A percentile compares a stretch with the other conserved stretches of the same genome.
These are phyloP conservation scores for Rhinocladiella mackenziei DNA, from an alignment of 2,329 filamentous ascomycete genomes.

Conservation along the genomic window DNA sequence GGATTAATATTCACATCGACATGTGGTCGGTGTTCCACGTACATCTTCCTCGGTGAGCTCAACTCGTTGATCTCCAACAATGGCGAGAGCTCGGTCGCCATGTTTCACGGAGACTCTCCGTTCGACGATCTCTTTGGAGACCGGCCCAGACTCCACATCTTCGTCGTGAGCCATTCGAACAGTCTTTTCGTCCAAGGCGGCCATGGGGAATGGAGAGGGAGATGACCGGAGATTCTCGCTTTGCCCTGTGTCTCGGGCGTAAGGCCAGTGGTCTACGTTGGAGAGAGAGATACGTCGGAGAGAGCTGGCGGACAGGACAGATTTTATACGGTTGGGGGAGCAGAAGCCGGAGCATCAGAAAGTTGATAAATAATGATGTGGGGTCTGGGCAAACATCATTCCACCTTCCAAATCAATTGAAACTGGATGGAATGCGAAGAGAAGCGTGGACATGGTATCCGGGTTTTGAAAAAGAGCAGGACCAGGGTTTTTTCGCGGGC, in stretches of 20 bases:
- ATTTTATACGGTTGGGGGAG: no score
- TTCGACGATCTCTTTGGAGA: conserved; percentile 17
- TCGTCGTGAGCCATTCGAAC: conserved; percentile 21
- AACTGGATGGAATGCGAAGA: no score
- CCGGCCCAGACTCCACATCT: conserved; percentile 18
- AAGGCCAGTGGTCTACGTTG: no score
- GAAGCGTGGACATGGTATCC: no score
- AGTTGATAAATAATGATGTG: conserved; percentile 2
- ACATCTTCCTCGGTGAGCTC: conserved; percentile 39
- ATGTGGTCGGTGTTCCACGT: conserved; percentile 1
- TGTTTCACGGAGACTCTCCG: conserved; percentile 16
- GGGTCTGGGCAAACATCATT: conserved; percentile 12
- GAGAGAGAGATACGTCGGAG: no score
- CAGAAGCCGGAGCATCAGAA: not conserved
- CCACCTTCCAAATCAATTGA: no score
- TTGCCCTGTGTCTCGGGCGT: no score
- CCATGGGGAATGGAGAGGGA: conserved; percentile 7
- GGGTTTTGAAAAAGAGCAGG: no score
- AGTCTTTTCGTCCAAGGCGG: conserved; percentile 18
- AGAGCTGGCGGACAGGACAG: no score
- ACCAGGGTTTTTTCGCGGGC: no score
- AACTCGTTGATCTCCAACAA: conserved; percentile 30
- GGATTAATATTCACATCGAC: not conserved
- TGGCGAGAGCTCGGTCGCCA: conserved; percentile 27
- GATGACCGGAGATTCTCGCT: not conserved